A percentile compares a stretch with the other conserved stretches of the same genome.
phyloP scores from a whole-genome alignment of 2,329 filamentous ascomycete genomes.

The Aspergillus costaricaensis region DNA sequence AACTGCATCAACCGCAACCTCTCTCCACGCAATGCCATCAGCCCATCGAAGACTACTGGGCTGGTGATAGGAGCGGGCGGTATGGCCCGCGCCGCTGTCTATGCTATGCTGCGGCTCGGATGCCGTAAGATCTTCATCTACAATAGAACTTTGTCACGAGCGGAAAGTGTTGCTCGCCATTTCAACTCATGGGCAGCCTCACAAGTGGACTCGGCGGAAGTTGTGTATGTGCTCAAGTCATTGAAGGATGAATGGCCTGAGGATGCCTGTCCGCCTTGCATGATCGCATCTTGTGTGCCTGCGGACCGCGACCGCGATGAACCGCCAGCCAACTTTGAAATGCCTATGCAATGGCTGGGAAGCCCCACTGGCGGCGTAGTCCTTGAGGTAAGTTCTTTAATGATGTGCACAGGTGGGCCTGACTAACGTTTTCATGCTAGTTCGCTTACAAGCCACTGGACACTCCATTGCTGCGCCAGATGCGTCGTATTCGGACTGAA shows the following conservation, averaged over 20 bases:
- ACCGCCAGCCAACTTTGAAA: constrained; percentile 68
- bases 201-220: constrained; percentile 39
- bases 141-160: constrained; percentile 70
- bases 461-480: constrained; percentile 70
- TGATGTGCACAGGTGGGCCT: constrained; percentile 8
- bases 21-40: constrained; percentile 55
- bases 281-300: constrained; percentile 75
- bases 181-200: constrained; percentile 59
- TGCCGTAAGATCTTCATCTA: constrained; percentile 74
- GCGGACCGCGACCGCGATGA: constrained; percentile 65
- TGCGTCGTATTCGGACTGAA: constrained; percentile 60
- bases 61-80: constrained; percentile 64
- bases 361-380: constrained; percentile 75
- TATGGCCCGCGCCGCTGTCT: constrained; percentile 77
- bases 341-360: constrained; percentile 69
- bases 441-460: constrained; percentile 70
- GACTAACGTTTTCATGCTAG: constrained; percentile 18
- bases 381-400: constrained; percentile 58
- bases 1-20: constrained; percentile 45
- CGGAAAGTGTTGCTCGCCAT: constrained; percentile 67
- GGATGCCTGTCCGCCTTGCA: constrained; percentile 65
- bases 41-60: constrained; percentile 52
- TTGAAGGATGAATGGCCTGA: constrained; percentile 66
- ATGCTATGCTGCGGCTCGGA: constrained; percentile 75
- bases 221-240: constrained; percentile 58